phyloP scores from a whole-genome alignment of 345 rosid genomes.

The Salix koriyanagi region DNA sequence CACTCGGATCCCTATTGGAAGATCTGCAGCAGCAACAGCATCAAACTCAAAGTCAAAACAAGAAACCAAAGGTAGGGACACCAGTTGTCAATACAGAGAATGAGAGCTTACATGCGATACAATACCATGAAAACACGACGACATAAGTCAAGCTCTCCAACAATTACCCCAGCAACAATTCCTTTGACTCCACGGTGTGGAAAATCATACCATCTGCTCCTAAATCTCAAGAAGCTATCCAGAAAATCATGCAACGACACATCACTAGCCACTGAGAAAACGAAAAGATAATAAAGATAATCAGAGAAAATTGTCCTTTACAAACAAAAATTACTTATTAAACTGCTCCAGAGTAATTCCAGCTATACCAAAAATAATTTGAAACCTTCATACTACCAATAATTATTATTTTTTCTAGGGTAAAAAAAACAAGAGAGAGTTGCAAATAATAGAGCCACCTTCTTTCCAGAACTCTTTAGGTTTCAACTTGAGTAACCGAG shows the following conservation, averaged over 20 bases:
- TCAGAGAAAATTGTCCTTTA: too few species aligned
- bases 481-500: constrained; percentile 68
- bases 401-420: not conserved
- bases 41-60: not conserved
- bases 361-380: not conserved
- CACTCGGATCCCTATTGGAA: constrained; percentile 84
- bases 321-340: too few species aligned
- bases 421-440: not conserved
- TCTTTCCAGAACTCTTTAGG: constrained; percentile 87
- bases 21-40: constrained; percentile 46
- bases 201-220: constrained; percentile 96
- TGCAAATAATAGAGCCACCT: constrained; percentile 33
- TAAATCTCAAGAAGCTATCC: constrained; percentile 73
- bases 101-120: constrained; percentile 72
- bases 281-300: not conserved
- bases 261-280: constrained; percentile 64
- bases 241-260: constrained; percentile 68
- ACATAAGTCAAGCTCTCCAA: constrained; percentile 72
- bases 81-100: not conserved
- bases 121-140: constrained; percentile 84
- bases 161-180: constrained; percentile 77
- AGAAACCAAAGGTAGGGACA: not conserved
- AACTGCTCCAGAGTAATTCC: not conserved
- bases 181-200: constrained; percentile 84
- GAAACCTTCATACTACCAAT: not conserved